Percentiles rank a stretch among this genome's conserved stretches.
These are phyloP conservation scores for Microcyclosporella mali DNA, from an alignment of 2,329 filamentous ascomycete species.

Conservation along the genomic window DNA sequence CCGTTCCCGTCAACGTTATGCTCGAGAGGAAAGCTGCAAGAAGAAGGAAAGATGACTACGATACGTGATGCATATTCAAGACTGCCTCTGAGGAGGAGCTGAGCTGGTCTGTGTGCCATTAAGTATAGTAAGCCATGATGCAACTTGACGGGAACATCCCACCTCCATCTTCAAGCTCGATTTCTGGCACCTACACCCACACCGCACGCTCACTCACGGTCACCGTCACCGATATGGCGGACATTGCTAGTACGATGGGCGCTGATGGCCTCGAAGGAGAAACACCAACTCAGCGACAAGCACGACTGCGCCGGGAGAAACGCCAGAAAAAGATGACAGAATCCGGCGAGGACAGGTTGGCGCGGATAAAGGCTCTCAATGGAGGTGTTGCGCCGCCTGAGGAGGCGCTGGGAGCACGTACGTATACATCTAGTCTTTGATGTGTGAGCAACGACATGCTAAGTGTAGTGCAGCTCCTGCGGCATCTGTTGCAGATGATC, in stretches of 20 bases:
- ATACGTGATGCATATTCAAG: too few relatives aligned
- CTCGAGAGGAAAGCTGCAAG: too few relatives aligned
- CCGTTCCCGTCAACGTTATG: too few relatives aligned
- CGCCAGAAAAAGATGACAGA: slow-evolving; percentile 72
- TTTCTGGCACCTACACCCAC: too few relatives aligned
- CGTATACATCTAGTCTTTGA: neutral
- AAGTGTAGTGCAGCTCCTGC: slow-evolving; percentile 24
- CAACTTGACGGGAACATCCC: too few relatives aligned
- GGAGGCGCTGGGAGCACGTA: slow-evolving; percentile 28
- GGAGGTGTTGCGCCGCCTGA: slow-evolving; percentile 35
- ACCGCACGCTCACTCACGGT: neutral
- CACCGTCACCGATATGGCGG: slow-evolving; percentile 22
- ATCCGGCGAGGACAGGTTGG: slow-evolving; percentile 62
- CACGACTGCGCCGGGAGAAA: slow-evolving; percentile 69
- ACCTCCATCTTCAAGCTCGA: too few relatives aligned
- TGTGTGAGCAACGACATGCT: neutral
- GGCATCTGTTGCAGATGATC: slow-evolving; percentile 50
- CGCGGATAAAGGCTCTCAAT: slow-evolving; percentile 68
- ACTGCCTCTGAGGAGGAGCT: too few relatives aligned
- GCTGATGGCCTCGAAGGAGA: slow-evolving; percentile 27
- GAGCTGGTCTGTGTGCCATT: too few relatives aligned
- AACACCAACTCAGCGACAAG: slow-evolving; percentile 50
- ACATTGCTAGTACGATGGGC: slow-evolving; percentile 21
- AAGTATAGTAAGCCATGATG: too few relatives aligned
- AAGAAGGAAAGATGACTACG: too few relatives aligned